phyloP scores from a whole-genome alignment of 441 rosid species.

The Gossypium armourianum region DNA sequence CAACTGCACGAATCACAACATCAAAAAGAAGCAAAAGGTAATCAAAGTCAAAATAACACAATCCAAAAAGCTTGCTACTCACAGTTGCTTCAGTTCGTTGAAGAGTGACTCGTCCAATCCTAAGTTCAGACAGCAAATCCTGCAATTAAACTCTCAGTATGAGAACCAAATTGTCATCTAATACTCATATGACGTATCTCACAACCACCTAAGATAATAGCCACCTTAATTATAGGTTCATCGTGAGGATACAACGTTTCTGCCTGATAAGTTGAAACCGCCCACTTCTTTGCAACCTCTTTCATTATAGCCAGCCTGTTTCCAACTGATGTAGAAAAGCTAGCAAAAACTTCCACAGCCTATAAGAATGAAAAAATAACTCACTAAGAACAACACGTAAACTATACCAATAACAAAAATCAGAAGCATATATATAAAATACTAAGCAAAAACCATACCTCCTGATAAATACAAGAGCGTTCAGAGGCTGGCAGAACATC shows the following conservation, averaged over 20 bases:
- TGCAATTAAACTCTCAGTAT: constrained; percentile 33
- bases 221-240: constrained; percentile 74
- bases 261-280: constrained; percentile 35
- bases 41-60: constrained; percentile 12
- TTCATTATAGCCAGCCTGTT: constrained; percentile 42
- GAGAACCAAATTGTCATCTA: constrained; percentile 17
- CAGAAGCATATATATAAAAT: not conserved
- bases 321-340: constrained; percentile 47
- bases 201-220: constrained; percentile 19
- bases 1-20: constrained; percentile 34
- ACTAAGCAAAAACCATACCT: constrained; percentile 39
- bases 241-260: constrained; percentile 34
- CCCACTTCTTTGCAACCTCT: constrained; percentile 61
- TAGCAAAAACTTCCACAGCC: constrained; percentile 78
- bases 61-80: constrained; percentile 24
- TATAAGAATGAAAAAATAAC: constrained; percentile 21
- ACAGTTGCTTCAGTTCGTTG: constrained; percentile 43
- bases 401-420: not conserved
- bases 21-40: constrained; percentile 20
- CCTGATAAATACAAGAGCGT: constrained; percentile 49
- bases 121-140: constrained; percentile 42
- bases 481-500: constrained; percentile 42
- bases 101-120: constrained; percentile 69
- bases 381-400: constrained; percentile 8
- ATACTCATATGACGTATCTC: not conserved